Conservation (phyloP, 768 basidiomycete genomes). For the Amanita muscaria region DNA sequence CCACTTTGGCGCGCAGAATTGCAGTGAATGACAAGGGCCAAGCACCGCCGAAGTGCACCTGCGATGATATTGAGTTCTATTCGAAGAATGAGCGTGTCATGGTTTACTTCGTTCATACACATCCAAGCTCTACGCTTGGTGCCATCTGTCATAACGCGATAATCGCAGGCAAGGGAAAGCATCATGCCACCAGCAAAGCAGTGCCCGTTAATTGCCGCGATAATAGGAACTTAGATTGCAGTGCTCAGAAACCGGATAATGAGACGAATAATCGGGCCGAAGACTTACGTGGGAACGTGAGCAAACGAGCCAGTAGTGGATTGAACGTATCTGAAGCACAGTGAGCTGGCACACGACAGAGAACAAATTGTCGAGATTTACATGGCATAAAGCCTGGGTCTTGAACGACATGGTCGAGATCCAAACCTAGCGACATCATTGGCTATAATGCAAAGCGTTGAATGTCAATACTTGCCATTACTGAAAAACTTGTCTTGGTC, state of each 20-base stretch:
- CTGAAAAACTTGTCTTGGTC: slow-evolving; percentile 86
- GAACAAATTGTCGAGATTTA: slow-evolving; percentile 22
- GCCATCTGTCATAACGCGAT: slow-evolving; percentile 82
- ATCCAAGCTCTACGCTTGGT: slow-evolving; percentile 72
- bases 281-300: slow-evolving; percentile 68
- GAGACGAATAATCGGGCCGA: not conserved
- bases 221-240: slow-evolving; percentile 52
- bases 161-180: slow-evolving; percentile 76
- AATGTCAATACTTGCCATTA: slow-evolving; percentile 42
- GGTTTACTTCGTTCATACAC: slow-evolving; percentile 83
- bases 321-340: slow-evolving; percentile 54
- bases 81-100: not conserved
- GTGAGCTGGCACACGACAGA: slow-evolving; percentile 3
- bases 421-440: slow-evolving; percentile 39
- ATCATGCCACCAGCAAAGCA: slow-evolving; percentile 82
- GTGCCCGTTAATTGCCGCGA: slow-evolving; percentile 79
- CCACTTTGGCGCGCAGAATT: slow-evolving; percentile 56
- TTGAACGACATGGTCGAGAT: slow-evolving; percentile 41
- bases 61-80: not conserved
- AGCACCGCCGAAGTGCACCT: slow-evolving; percentile 78
- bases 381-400: slow-evolving; percentile 62
- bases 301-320: slow-evolving; percentile 56
- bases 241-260: slow-evolving; percentile 1
- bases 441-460: not conserved
- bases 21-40: slow-evolving; percentile 68